phyloP scores from a whole-genome alignment of 257 asterid species.

The Solanum chmielewskii region DNA sequence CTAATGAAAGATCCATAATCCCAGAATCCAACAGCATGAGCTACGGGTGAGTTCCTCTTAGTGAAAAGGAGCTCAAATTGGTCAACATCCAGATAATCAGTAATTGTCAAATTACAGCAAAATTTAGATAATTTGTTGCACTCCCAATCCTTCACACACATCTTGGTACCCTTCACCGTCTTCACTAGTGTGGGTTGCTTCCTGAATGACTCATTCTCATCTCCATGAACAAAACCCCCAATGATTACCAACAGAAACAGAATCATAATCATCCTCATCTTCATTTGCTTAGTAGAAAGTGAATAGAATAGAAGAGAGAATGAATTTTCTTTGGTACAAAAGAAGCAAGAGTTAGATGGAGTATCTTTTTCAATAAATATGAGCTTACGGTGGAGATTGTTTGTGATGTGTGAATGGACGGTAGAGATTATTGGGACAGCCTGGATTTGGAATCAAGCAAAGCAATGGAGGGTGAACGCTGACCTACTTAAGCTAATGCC shows the following conservation, averaged over 20 bases:
- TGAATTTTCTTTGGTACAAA: conserved; percentile 9
- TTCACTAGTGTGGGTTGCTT: conserved; percentile 33
- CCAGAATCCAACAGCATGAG: conserved; percentile 81
- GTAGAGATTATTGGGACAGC: background rate
- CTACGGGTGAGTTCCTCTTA: conserved; percentile 61
- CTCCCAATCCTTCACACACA: conserved; percentile 75
- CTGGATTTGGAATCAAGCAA: background rate
- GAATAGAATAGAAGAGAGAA: background rate
- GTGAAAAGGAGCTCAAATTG: conserved; percentile 67
- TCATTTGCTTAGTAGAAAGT: background rate
- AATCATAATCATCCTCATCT: background rate
- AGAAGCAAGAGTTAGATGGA: conserved; percentile 13
- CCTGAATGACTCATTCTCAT: conserved; percentile 17
- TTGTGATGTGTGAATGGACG: background rate
- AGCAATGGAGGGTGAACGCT: background rate
- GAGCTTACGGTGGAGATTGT: background rate
- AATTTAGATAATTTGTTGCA: conserved; percentile 36
- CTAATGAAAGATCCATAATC: conserved; percentile 61
- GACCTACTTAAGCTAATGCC: background rate
- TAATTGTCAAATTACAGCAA: conserved; percentile 74
- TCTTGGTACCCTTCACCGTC: conserved; percentile 50
- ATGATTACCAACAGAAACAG: conserved; percentile 8
- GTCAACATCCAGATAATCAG: conserved; percentile 54
- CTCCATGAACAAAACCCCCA: background rate
- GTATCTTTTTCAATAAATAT: conserved; percentile 11